These are phyloP conservation scores for Emericellopsis terricola DNA, from an alignment of 495 filamentous ascomycete species.

Conservation along the genomic window DNA sequence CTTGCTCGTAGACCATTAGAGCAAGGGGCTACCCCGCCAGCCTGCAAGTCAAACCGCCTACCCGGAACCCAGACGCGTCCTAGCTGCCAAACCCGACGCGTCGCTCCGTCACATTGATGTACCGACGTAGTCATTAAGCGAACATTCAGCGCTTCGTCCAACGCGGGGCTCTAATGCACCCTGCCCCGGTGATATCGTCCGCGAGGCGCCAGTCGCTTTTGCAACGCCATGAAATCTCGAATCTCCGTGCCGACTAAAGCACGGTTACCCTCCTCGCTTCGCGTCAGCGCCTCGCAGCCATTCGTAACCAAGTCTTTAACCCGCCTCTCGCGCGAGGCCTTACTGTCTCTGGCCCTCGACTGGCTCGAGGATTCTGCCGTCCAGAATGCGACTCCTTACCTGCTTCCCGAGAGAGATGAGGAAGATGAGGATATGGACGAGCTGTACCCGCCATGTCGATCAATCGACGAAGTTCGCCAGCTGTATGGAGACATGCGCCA, in stretches of 20 bases:
- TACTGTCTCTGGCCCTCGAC: slow-evolving; percentile 48
- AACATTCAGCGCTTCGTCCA: too few relatives aligned
- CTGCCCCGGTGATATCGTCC: too few relatives aligned
- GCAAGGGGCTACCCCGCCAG: too few relatives aligned
- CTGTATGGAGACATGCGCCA: slow-evolving; percentile 34
- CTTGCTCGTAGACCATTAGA: too few relatives aligned
- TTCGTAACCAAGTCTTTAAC: slow-evolving; percentile 44
- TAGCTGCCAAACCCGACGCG: too few relatives aligned
- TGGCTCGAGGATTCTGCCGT: slow-evolving; percentile 54
- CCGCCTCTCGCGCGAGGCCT: slow-evolving; percentile 49
- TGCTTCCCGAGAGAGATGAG: slow-evolving; percentile 24
- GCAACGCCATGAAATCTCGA: slow-evolving; percentile 13
- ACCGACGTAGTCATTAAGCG: too few relatives aligned
- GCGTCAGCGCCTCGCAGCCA: slow-evolving; percentile 43
- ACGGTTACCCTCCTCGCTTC: slow-evolving; percentile 29
- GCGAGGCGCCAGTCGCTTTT: too few relatives aligned
- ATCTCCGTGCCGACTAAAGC: slow-evolving; percentile 26
- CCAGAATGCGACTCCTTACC: slow-evolving; percentile 33
- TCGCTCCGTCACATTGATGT: too few relatives aligned
- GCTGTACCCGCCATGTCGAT: slow-evolving; percentile 42
- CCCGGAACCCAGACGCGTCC: too few relatives aligned
- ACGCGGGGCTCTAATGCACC: too few relatives aligned
- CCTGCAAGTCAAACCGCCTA: too few relatives aligned
- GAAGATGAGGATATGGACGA: slow-evolving; percentile 29
- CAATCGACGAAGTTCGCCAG: slow-evolving; percentile 41